Conservation (phyloP, 2,329 filamentous ascomycete genomes). For the Aphanocladium album region DNA sequence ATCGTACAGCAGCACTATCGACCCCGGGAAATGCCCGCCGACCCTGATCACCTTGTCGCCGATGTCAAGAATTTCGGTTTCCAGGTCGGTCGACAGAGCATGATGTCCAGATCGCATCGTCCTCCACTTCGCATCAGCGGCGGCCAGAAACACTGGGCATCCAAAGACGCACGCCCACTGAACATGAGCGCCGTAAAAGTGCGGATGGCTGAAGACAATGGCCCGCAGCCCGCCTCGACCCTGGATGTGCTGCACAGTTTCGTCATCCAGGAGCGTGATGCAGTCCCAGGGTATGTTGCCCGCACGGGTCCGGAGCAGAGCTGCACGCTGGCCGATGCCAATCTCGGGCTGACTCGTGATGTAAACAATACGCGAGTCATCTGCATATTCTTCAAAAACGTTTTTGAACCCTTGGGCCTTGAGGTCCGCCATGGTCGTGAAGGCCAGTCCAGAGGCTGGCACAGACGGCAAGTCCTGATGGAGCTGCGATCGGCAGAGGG, state of each 20-base stretch:
- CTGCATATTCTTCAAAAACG: slow-evolving; percentile 24
- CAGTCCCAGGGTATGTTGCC: slow-evolving; percentile 81
- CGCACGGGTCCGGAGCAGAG: slow-evolving; percentile 58
- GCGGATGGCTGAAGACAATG: slow-evolving; percentile 34
- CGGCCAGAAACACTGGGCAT: neutral
- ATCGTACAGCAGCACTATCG: neutral
- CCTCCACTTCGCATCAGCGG: neutral
- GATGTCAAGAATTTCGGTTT: neutral
- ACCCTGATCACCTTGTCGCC: neutral
- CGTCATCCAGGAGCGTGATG: slow-evolving; percentile 42
- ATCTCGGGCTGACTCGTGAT: slow-evolving; percentile 53
- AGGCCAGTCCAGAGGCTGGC: neutral
- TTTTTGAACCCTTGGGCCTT: neutral
- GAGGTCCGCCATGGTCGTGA: neutral
- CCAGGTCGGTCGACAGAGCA: neutral
- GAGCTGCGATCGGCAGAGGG: neutral
- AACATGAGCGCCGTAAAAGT: neutral
- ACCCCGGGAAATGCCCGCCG: neutral
- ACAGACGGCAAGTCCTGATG: neutral
- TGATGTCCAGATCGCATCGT: neutral
- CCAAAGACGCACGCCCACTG: neutral
- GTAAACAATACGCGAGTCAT: slow-evolving; percentile 40
- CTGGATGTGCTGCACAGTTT: neutral
- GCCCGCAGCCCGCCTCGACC: neutral
- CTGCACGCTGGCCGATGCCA: slow-evolving; percentile 69